phyloP scores from a whole-genome alignment of 2,329 filamentous ascomycete species.

The Exophiala bonariae region DNA sequence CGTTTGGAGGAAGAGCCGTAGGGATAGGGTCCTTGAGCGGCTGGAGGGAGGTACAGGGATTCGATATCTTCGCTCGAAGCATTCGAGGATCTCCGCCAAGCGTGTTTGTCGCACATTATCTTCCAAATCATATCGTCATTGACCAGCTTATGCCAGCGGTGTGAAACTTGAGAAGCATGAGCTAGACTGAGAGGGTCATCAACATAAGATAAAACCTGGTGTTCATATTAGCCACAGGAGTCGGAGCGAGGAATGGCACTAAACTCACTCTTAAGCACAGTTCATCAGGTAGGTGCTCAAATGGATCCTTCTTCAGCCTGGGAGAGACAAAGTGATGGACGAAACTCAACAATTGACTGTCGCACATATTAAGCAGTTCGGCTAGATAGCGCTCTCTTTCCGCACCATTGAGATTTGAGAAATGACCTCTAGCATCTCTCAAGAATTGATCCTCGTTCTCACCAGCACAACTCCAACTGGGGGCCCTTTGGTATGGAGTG shows the following conservation, averaged over 20 bases:
- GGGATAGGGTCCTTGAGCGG: conserved; percentile 50
- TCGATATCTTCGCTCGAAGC: conserved; percentile 40
- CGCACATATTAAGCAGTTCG: conserved; percentile 89
- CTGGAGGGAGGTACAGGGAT: conserved; percentile 42
- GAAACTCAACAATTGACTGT: conserved; percentile 91
- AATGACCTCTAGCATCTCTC: conserved; percentile 75
- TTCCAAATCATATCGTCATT: conserved; percentile 99
- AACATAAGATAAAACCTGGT: conserved; percentile 88
- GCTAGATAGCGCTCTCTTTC: conserved; percentile 80
- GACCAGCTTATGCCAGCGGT: conserved; percentile 86
- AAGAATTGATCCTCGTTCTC: conserved; percentile 82
- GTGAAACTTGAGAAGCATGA: conserved; percentile 92
- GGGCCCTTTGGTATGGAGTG: conserved; percentile 61
- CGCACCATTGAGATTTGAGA: conserved; percentile 71
- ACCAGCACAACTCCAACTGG: conserved; percentile 45
- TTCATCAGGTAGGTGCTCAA: conserved; percentile 87
- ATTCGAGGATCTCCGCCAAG: conserved; percentile 66
- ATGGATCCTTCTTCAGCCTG: conserved; percentile 91
- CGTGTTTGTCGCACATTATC: conserved; percentile 92
- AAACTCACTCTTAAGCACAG: conserved; percentile 76
- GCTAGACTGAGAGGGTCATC: conserved; percentile 94
- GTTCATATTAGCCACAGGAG: conserved; percentile 6
- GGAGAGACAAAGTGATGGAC: conserved; percentile 96
- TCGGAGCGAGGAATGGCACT: not conserved
- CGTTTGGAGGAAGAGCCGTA: conserved; percentile 22